These are phyloP conservation scores for Tricholoma sp. DNA, from an alignment of 768 basidiomycete genomes.

Conservation along the genomic window DNA sequence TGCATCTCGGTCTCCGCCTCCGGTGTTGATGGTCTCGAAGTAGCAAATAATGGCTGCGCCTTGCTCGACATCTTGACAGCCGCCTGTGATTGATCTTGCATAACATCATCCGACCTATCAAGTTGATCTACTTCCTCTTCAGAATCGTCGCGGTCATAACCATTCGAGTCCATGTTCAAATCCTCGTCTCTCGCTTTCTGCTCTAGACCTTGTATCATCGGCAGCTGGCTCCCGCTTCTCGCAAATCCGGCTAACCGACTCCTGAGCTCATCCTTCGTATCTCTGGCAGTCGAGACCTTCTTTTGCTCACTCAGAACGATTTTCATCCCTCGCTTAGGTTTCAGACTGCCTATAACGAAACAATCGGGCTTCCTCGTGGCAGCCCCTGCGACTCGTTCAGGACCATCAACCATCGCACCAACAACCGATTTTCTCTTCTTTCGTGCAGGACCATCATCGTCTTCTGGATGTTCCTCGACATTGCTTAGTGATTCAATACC, in stretches of 20 bases:
- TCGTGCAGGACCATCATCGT: constrained; percentile 18
- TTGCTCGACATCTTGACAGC: not conserved
- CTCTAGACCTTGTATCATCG: constrained; percentile 11
- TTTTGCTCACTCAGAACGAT: not conserved
- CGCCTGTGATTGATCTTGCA: not conserved
- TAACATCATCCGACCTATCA: not conserved
- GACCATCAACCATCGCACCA: not conserved
- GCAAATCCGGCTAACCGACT: constrained; percentile 50
- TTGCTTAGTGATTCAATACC: not conserved
- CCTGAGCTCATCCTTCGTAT: constrained; percentile 31
- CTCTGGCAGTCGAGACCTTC: constrained; percentile 10
- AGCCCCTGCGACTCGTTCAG: not conserved
- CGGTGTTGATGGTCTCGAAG: not conserved
- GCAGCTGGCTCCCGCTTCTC: constrained; percentile 37
- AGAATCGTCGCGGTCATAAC: not conserved
- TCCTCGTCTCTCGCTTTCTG: constrained; percentile 18
- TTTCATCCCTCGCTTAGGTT: not conserved
- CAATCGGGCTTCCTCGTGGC: not conserved
- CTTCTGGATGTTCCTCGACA: constrained; percentile 7
- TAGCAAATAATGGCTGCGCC: too few species aligned
- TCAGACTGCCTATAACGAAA: not conserved
- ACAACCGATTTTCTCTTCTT: constrained; percentile 29
- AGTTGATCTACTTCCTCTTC: not conserved
- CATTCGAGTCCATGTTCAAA: not conserved
- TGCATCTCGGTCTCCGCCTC: constrained; percentile 11